Conservation (phyloP, 1,284 basidiomycete genomes). For the Abortiporus biennis region DNA sequence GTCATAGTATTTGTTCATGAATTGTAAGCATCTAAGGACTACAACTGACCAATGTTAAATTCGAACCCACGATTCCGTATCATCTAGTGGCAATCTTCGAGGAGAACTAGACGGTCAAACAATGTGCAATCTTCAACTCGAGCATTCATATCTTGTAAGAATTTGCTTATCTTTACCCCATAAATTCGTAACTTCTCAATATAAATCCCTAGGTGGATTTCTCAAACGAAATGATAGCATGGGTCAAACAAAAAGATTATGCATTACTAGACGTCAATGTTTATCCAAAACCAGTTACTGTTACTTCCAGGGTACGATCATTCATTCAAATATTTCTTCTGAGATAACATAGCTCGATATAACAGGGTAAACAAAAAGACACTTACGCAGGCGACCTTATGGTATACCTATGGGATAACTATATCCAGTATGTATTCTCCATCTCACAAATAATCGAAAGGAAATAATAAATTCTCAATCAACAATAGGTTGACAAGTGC, state of each 20-base stretch:
- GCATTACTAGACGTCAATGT: slow-evolving; percentile 87
- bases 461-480: no score
- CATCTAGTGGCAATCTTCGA: slow-evolving; percentile 76
- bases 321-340: no score
- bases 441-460: no score
- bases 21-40: slow-evolving; percentile 73
- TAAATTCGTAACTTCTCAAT: slow-evolving; percentile 4
- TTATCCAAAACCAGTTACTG: slow-evolving; percentile 66
- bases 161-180: neutral
- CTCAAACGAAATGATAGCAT: slow-evolving; percentile 73
- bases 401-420: slow-evolving; percentile 93
- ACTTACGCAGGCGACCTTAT: slow-evolving; percentile 57
- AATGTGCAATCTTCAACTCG: slow-evolving; percentile 70
- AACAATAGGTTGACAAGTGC: slow-evolving; percentile 69
- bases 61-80: neutral
- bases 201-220: slow-evolving; percentile 66
- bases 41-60: no score
- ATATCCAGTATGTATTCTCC: slow-evolving; percentile 56
- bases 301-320: no score
- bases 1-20: slow-evolving; percentile 86
- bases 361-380: slow-evolving; percentile 30
- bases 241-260: slow-evolving; percentile 63
- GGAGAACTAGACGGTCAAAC: slow-evolving; percentile 69
- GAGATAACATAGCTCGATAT: neutral
- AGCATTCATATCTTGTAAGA: slow-evolving; percentile 77